Evolutionary conservation across 192 early-diverging fungal species (phyloP).

Genomic region (Linnemannia zychae): DNA sequence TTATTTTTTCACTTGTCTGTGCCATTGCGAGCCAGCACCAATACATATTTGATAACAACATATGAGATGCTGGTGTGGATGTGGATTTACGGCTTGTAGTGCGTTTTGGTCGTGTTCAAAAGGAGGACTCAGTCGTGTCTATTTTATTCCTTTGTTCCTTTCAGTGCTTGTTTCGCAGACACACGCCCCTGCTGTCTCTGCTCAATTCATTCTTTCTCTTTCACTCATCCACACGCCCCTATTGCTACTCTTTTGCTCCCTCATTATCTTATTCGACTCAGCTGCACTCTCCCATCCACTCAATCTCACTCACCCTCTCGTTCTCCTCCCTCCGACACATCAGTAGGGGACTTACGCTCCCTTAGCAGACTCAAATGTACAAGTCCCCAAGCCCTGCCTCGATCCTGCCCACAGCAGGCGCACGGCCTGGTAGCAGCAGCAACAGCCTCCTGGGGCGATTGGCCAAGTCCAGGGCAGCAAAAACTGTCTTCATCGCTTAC

Average conservation of each 20-base stretch:
- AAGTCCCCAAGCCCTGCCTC: constrained; percentile 1
- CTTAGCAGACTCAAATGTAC: background rate
- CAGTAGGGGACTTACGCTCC: no score
- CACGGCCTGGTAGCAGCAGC: background rate
- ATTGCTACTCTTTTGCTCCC: background rate
- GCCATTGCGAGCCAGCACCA: no score
- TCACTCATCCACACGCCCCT: background rate
- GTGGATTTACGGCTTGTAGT: no score
- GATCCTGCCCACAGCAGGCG: constrained; percentile 27
- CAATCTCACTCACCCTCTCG: background rate
- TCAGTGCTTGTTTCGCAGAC: background rate
- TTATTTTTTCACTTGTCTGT: no score
- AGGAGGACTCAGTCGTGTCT: no score
- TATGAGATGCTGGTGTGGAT: no score
- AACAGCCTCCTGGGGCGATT: constrained; percentile 13
- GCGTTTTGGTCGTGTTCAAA: no score
- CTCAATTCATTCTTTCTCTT: background rate
- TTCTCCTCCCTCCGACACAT: no score
- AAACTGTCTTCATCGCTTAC: constrained; percentile 39
- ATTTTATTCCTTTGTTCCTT: background rate
- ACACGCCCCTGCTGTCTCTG: background rate
- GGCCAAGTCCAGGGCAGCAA: constrained; percentile 28
- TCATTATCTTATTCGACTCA: constrained; percentile 6
- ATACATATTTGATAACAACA: no score
- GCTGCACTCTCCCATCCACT: background rate